phyloP scores from a whole-genome alignment of 805 yeast genomes.

The Yamadazyma sp. region DNA sequence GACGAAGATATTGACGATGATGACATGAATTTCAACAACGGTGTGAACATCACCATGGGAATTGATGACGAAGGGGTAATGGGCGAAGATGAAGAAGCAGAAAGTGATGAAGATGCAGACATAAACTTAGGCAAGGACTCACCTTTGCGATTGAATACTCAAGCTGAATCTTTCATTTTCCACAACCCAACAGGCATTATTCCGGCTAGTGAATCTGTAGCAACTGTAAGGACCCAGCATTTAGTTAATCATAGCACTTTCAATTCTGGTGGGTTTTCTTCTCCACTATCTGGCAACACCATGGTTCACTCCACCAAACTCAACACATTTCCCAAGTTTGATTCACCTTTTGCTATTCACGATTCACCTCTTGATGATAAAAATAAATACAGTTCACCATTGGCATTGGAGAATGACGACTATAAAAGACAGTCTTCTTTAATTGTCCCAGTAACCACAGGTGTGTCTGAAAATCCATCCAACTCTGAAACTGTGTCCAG shows the following conservation, averaged over 20 bases:
- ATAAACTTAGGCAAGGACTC: constrained; percentile 20
- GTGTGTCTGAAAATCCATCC: neutral
- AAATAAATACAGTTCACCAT: constrained; percentile 15
- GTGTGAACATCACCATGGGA: neutral
- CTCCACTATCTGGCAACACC: constrained; percentile 15
- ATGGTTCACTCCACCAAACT: constrained; percentile 1
- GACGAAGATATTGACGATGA: constrained; percentile 16
- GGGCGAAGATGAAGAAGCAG: constrained; percentile 24
- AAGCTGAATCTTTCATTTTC: constrained; percentile 17
- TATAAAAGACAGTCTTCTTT: constrained; percentile 8
- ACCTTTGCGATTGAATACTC: constrained; percentile 29
- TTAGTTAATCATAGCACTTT: constrained; percentile 8
- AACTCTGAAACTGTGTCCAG: neutral
- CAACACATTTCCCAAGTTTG: constrained; percentile 15
- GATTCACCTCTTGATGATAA: constrained; percentile 17
- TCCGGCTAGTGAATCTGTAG: constrained; percentile 18
- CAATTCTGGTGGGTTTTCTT: constrained; percentile 16
- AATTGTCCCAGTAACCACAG: neutral
- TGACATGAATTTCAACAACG: constrained; percentile 12
- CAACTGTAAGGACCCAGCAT: neutral
- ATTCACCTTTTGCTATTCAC: constrained; percentile 17
- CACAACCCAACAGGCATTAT: constrained; percentile 13
- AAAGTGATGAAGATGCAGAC: constrained; percentile 41
- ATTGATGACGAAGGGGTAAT: constrained; percentile 10
- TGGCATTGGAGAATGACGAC: constrained; percentile 14